phyloP scores from a whole-genome alignment of 83 land plant species.

The Thuja plicata region DNA sequence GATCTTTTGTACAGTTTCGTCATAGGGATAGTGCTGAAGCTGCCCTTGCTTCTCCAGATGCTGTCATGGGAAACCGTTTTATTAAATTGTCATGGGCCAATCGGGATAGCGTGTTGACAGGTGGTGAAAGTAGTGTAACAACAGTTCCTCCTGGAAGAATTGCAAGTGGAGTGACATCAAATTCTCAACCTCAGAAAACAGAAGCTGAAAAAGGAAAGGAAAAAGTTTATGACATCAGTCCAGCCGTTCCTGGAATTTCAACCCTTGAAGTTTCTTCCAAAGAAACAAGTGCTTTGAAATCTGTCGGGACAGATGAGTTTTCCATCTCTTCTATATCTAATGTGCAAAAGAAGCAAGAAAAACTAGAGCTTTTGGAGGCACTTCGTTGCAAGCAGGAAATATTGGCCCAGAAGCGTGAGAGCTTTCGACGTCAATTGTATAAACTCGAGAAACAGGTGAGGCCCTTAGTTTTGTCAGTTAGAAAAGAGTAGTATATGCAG shows the following conservation, averaged over 20 bases:
- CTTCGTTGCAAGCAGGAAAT: slow-evolving; percentile 86
- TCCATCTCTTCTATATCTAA: slow-evolving; percentile 27
- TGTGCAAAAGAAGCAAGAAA: slow-evolving; percentile 72
- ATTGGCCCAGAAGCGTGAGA: slow-evolving; percentile 85
- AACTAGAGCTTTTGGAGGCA: slow-evolving; percentile 84
- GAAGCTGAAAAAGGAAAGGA: slow-evolving; percentile 36
- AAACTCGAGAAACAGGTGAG: slow-evolving; percentile 83
- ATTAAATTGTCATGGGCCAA: slow-evolving; percentile 96
- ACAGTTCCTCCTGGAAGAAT: slow-evolving; percentile 13
- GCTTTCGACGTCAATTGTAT: slow-evolving; percentile 72
- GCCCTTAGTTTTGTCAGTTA: background rate
- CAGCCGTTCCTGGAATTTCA: slow-evolving; percentile 13
- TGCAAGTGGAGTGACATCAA: slow-evolving; percentile 16
- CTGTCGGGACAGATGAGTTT: slow-evolving; percentile 29
- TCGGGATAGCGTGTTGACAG: slow-evolving; percentile 72
- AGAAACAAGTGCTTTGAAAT: slow-evolving; percentile 15
- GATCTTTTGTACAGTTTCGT: slow-evolving; percentile 93
- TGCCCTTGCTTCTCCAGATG: slow-evolving; percentile 91
- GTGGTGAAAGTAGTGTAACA: slow-evolving; percentile 17
- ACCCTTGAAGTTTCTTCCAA: slow-evolving; percentile 9
- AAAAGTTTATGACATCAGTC: slow-evolving; percentile 23
- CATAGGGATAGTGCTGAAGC: slow-evolving; percentile 83
- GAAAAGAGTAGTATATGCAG: background rate
- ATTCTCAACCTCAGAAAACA: slow-evolving; percentile 23
- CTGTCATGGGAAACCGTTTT: slow-evolving; percentile 98